Percentiles rank a stretch among this genome's conserved stretches.
phyloP scores from a whole-genome alignment of 164 flowering plant genomes.

The Aristolochia contorta region DNA sequence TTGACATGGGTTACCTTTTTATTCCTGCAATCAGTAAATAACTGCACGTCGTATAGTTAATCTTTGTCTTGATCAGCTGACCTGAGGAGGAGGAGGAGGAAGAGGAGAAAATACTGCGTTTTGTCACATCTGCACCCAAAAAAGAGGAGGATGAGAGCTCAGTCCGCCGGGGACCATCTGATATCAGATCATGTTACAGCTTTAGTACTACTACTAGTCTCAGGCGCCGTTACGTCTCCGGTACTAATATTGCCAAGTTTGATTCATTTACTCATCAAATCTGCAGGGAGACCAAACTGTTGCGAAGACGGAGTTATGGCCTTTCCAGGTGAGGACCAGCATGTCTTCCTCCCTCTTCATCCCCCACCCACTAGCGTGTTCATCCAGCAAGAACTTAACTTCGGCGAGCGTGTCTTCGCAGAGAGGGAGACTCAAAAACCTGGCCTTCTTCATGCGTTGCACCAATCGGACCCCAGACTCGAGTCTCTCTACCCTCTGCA shows the following conservation, averaged over 20 bases:
- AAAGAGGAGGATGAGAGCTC: no score
- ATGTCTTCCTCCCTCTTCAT: slow-evolving; percentile 76
- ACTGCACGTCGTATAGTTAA: no score
- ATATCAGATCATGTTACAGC: no score
- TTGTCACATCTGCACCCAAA: no score
- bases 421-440: slow-evolving; percentile 37
- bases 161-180: no score
- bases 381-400: slow-evolving; percentile 52
- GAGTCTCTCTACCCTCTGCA: slow-evolving; percentile 51
- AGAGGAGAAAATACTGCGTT: no score
- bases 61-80: no score
- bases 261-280: slow-evolving; percentile 1
- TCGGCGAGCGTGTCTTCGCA: slow-evolving; percentile 51
- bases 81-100: no score
- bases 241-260: background rate
- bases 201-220: no score
- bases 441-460: slow-evolving; percentile 38
- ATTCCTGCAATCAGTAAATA: no score
- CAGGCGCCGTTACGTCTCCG: no score
- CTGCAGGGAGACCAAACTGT: slow-evolving; percentile 42
- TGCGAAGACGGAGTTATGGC: slow-evolving; percentile 68
- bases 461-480: slow-evolving; percentile 34
- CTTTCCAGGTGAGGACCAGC: slow-evolving; percentile 81
- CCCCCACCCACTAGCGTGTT: slow-evolving; percentile 89
- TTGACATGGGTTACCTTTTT: no score